Conservation (phyloP, 306 rosid species). For the Echinosophora koreensis region DNA sequence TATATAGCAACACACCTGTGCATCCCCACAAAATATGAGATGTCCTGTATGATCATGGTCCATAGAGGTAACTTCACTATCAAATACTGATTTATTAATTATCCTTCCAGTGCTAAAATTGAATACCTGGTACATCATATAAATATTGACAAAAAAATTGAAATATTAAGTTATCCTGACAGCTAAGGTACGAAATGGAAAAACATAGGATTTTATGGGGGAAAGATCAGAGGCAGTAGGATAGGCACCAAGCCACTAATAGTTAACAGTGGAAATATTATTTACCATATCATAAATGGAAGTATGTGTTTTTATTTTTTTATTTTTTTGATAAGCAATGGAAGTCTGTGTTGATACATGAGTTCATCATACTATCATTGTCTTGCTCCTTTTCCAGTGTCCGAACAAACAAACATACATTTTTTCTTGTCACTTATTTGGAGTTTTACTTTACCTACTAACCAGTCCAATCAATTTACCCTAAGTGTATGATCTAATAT, state of each 20-base stretch:
- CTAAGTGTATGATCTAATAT: background rate
- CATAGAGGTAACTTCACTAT: conserved; percentile 88
- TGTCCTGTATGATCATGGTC: conserved; percentile 93
- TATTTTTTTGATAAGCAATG: no score
- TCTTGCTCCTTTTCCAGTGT: conserved; percentile 15
- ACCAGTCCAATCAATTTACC: background rate
- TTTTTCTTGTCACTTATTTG: background rate
- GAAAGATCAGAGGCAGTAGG: background rate
- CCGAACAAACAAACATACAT: conserved; percentile 2
- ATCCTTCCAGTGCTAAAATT: conserved; percentile 98
- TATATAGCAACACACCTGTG: conserved; percentile 60
- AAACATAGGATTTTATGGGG: conserved; percentile 22
- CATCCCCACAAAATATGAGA: conserved; percentile 90
- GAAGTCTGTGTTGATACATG: conserved; percentile 25
- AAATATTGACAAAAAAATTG: conserved; percentile 22
- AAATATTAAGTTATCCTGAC: conserved; percentile 20
- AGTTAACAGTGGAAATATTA: background rate
- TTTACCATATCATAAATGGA: conserved; percentile 27
- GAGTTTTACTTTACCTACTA: conserved; percentile 5
- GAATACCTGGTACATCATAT: conserved; percentile 70
- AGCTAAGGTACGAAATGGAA: conserved; percentile 11
- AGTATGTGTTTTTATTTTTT: no score
- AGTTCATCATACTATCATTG: conserved; percentile 28
- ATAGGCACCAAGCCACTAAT: background rate
- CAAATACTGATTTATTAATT: conserved; percentile 74